Conservation (phyloP, 1,139 yeast species). For the Candida sp. region DNA sequence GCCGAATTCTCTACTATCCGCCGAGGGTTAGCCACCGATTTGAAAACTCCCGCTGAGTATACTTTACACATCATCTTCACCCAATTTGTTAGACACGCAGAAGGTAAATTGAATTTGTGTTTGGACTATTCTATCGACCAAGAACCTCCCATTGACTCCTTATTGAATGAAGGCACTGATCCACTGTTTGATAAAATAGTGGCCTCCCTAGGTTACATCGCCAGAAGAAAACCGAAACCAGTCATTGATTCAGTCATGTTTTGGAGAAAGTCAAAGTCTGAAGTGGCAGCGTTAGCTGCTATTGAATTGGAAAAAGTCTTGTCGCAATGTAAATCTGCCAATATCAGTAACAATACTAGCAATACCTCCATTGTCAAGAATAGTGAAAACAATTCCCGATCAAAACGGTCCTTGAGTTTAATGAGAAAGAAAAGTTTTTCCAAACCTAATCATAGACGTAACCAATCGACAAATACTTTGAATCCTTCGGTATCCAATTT, state of each 20-base stretch:
- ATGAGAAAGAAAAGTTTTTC: constrained; percentile 42
- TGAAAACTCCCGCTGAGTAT: constrained; percentile 86
- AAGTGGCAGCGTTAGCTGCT: constrained; percentile 76
- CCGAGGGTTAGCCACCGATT: constrained; percentile 55
- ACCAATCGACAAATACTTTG: constrained; percentile 24
- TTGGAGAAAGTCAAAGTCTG: constrained; percentile 92
- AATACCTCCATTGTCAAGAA: constrained; percentile 15
- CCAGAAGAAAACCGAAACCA: constrained; percentile 87
- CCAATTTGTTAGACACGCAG: constrained; percentile 93
- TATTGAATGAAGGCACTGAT: constrained; percentile 87
- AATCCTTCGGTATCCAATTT: neutral
- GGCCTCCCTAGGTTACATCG: constrained; percentile 84
- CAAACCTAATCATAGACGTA: constrained; percentile 34
- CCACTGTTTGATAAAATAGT: constrained; percentile 82
- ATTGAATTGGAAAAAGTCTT: constrained; percentile 50
- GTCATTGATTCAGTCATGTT: constrained; percentile 98
- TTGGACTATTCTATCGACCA: constrained; percentile 63
- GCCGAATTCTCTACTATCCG: constrained; percentile 35
- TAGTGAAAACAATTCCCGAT: constrained; percentile 11
- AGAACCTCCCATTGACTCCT: constrained; percentile 79
- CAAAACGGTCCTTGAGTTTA: constrained; percentile 39
- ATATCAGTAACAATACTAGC: constrained; percentile 6
- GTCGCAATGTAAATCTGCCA: constrained; percentile 5
- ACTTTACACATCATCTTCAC: constrained; percentile 93
- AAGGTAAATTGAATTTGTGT: constrained; percentile 75